These are phyloP conservation scores for Ceratocystis ficicola DNA, from an alignment of 2,329 filamentous ascomycete species.

Conservation along the genomic window DNA sequence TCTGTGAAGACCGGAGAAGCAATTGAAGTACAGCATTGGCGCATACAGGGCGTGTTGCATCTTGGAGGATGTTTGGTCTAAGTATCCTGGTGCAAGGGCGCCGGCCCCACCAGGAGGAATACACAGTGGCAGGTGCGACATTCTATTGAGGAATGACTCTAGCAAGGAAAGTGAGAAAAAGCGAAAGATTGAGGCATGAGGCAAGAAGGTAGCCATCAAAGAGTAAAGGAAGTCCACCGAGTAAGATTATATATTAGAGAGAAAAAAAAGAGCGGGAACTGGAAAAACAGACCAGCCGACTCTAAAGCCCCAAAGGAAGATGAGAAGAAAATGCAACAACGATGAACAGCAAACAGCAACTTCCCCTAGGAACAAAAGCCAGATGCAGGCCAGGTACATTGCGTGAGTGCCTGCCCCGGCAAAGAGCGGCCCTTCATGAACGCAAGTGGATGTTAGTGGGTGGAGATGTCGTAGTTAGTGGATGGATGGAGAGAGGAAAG, in stretches of 20 bases:
- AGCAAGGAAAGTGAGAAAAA: neutral
- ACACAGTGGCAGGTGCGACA: neutral
- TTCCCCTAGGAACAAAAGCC: neutral
- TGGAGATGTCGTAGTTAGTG: neutral
- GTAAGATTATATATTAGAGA: neutral
- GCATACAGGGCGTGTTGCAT: neutral
- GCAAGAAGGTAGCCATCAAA: neutral
- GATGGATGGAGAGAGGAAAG: neutral
- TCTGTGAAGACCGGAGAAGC: neutral
- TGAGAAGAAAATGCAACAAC: neutral
- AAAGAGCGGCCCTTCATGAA: too few relatives aligned
- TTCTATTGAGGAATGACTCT: too few relatives aligned
- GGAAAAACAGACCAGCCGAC: neutral
- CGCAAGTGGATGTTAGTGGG: too few relatives aligned
- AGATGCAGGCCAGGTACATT: neutral
- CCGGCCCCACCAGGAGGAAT: neutral
- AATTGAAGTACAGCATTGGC: neutral
- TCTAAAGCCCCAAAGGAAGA: neutral
- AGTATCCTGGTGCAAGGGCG: too few relatives aligned
- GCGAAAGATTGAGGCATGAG: neutral
- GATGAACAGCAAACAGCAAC: neutral
- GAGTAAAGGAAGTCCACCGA: neutral
- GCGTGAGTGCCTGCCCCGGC: slow-evolving; percentile 2
- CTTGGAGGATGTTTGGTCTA: neutral
- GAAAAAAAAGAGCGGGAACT: neutral